Evolutionary conservation across 1,139 yeast species (phyloP), one percentile per base, ranked within the genome.

Genomic region (Lodderomyces elongisporus): DNA sequence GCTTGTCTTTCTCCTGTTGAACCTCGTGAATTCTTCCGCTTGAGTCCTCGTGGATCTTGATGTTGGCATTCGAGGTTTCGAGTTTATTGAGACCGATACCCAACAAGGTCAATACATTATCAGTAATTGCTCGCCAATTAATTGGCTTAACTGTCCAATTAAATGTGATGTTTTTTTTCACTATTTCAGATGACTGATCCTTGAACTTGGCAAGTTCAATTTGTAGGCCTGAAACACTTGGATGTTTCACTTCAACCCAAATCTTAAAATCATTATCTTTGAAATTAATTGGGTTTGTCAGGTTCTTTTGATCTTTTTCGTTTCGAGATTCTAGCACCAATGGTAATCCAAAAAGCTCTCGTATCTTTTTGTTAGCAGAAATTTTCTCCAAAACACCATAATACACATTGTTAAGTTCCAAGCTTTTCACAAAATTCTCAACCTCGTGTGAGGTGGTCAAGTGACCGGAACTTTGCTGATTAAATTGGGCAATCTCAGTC

Each of bases 101-200:
- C 54, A 44, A 16, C 17, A 42, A 55, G 4, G 50, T 41, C 26
- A 58, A 35, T 2, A 55, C 45, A 25, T 49, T 49, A 27, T 52
- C 48, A 13, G 48, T 33, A 2, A 49, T 40, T 1, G 59, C 40
- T 3, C 41, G 36, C 24, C 56, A 34, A 28, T 51, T 49, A 7
- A 63, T 42, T 30, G 56, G 59, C 34, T 56, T 56, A 10, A 62
- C 48, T 7, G 37, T 35, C 70, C 70, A 62, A 30, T 35, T 24
- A 14, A 42, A 21, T 9, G 35, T 30, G 15, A 25, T 39, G 29
- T 6, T 24, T 13, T 12, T 24, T 4, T 5, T 24, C 17, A 1
- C 29, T 39, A 13, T 36, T 31, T 10, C 13, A 25, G 14, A 38
- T 35, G 15, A 16, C 30, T 18, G 56, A n/a, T n/a, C n/a, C n/a